Evolutionary conservation across 2,329 filamentous ascomycete species (phyloP), one percentile per base, ranked within the genome.

Genomic region (Aspergillus clavatus): DNA sequence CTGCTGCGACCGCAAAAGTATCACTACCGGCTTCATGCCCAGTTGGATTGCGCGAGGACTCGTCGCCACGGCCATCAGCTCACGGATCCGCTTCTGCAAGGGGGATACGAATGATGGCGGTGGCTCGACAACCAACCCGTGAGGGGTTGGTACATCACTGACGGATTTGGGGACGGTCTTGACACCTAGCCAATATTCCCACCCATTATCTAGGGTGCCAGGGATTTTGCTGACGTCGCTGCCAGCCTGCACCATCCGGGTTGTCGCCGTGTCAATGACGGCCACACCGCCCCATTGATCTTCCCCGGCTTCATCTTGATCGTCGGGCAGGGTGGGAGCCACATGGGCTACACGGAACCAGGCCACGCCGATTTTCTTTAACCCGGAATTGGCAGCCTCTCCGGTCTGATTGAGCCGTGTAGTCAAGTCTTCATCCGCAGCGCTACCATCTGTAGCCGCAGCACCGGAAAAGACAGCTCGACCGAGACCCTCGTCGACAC

Each of bases 341-440:
- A 94, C 83, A 47, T 88, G 86, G 29, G 86, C 85, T 31, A 98
- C 86, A 53, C 84, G 87, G 74, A 96, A 97, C 93, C 93, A 98
- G 6, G 88, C 90, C 16, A 95, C 86, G 23, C 68, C 68, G 24
- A 69, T 57, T 75, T 79, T 66, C 78, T 81, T 54, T 70, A 72
- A 52, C 19, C 52, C 52, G 38, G 57, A 37, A 19, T 57, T 43
- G 28, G 55, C 26, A 47, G 53, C 14, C 53, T 62, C 48, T 12
- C 57, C 26, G n/a, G 53, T 52, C 26, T 71, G 57, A 36, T 63
- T 55, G 54, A 75, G 57, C 51, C 70, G 67, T 46, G 60, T 54
- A 31, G 60, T 78, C 23, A 79, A 71, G 55, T 95, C 89, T 46
- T 95, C 88, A 24, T 91, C 82, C 38, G 83, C 81, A 3, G 78